phyloP scores from a whole-genome alignment of 352 stramenopile species.

The Nothophytophthora sp. region DNA sequence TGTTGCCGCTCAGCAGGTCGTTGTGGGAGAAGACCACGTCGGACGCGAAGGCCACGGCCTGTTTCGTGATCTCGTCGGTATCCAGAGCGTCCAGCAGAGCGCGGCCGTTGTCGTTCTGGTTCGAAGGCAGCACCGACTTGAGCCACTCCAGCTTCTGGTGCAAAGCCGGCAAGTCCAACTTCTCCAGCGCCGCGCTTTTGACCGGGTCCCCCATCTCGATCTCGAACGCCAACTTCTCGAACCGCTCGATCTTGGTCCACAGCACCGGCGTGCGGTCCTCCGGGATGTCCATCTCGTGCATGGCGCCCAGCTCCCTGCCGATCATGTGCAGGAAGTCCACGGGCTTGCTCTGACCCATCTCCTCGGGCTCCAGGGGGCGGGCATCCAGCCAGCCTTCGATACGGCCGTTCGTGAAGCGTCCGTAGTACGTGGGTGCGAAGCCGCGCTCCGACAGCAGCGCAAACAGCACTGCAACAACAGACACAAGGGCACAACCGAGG shows the following conservation, averaged over 20 bases:
- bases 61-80: constrained; percentile 75
- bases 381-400: constrained; percentile 91
- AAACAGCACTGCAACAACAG: constrained; percentile 65
- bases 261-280: constrained; percentile 60
- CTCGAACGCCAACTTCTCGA: constrained; percentile 72
- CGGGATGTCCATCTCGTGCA: constrained; percentile 89
- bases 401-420: constrained; percentile 91
- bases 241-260: constrained; percentile 83
- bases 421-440: constrained; percentile 90
- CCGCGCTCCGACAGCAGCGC: constrained; percentile 78
- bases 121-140: constrained; percentile 80
- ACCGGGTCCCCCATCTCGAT: constrained; percentile 57
- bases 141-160: constrained; percentile 78
- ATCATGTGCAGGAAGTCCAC: constrained; percentile 88
- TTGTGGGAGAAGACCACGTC: constrained; percentile 94
- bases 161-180: constrained; percentile 62
- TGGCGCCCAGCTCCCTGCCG: constrained; percentile 80
- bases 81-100: constrained; percentile 50
- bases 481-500: background rate
- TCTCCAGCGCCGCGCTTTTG: constrained; percentile 57
- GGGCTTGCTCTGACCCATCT: constrained; percentile 83
- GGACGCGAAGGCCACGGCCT: constrained; percentile 70
- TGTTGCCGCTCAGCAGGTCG: constrained; percentile 90
- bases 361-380: constrained; percentile 77
- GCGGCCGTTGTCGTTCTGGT: constrained; percentile 63